phyloP scores from a whole-genome alignment of 306 rosid species.

The Corylus heterophylla region DNA sequence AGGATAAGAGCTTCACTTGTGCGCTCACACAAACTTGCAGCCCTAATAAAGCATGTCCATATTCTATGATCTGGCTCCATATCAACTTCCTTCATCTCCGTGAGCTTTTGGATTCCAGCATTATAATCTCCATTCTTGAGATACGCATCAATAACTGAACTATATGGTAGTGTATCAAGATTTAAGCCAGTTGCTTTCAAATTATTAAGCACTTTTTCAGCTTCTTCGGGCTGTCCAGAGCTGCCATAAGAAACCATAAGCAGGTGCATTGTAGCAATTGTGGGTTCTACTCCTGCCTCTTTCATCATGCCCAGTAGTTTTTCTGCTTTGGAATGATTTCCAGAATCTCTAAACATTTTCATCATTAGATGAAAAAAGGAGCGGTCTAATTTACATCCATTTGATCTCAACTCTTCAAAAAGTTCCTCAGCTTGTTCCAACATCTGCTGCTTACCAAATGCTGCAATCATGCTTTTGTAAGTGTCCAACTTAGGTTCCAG shows the following conservation, averaged over 20 bases:
- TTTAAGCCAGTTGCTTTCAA: slow-evolving; percentile 56
- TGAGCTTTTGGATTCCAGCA: slow-evolving; percentile 68
- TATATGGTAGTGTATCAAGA: slow-evolving; percentile 78
- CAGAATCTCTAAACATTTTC: slow-evolving; percentile 79
- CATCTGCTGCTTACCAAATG: slow-evolving; percentile 67
- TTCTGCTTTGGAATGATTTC: slow-evolving; percentile 79
- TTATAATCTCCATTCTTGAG: slow-evolving; percentile 64
- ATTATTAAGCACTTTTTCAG: slow-evolving; percentile 81
- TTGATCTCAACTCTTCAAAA: slow-evolving; percentile 80
- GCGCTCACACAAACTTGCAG: slow-evolving; percentile 71
- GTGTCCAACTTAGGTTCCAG: slow-evolving; percentile 81
- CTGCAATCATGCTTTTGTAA: slow-evolving; percentile 87
- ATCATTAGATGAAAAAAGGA: slow-evolving; percentile 90
- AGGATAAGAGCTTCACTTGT: slow-evolving; percentile 56
- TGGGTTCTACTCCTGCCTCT: slow-evolving; percentile 86
- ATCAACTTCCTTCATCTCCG: slow-evolving; percentile 67
- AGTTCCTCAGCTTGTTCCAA: slow-evolving; percentile 84
- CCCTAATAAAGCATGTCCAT: slow-evolving; percentile 95
- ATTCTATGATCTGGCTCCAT: slow-evolving; percentile 84
- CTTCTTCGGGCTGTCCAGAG: slow-evolving; percentile 91
- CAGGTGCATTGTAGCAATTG: slow-evolving; percentile 85
- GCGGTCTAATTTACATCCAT: slow-evolving; percentile 70
- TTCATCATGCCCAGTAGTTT: slow-evolving; percentile 71
- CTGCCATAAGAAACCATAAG: slow-evolving; percentile 88
- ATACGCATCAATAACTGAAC: slow-evolving; percentile 85